Conservation (phyloP, 2,329 filamentous ascomycete species). For the Aspergillus fructus region DNA sequence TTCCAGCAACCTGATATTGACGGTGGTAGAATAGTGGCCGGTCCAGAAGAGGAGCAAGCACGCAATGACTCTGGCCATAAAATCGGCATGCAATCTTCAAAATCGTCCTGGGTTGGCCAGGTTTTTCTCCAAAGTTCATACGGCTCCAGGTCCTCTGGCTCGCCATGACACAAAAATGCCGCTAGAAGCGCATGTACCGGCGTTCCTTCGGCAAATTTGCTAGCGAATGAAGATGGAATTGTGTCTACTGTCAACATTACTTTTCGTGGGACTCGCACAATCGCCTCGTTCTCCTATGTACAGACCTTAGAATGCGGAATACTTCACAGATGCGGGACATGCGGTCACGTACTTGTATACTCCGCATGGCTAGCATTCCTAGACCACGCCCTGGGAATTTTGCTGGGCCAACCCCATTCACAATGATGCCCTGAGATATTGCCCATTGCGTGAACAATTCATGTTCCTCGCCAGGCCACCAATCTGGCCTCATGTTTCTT, state of each 20-base stretch:
- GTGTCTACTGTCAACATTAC: slow-evolving; percentile 65
- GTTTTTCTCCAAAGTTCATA: slow-evolving; percentile 63
- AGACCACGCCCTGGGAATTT: slow-evolving; percentile 71
- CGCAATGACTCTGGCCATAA: slow-evolving; percentile 50
- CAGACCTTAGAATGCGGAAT: not conserved
- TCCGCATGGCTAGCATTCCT: slow-evolving; percentile 70
- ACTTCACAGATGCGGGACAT: not conserved
- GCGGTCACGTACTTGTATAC: slow-evolving; percentile 57
- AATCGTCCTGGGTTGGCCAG: slow-evolving; percentile 63
- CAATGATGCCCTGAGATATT: slow-evolving; percentile 60
- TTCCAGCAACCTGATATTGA: slow-evolving; percentile 41
- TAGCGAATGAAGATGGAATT: slow-evolving; percentile 55
- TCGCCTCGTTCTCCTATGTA: slow-evolving; percentile 54
- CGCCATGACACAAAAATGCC: slow-evolving; percentile 59
- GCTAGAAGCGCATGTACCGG: slow-evolving; percentile 72
- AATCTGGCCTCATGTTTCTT: slow-evolving; percentile 26
- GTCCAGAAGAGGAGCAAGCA: slow-evolving; percentile 15
- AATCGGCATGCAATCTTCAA: slow-evolving; percentile 58
- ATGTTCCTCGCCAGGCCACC: slow-evolving; percentile 37
- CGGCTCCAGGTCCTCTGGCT: slow-evolving; percentile 46
- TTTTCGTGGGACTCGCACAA: slow-evolving; percentile 65
- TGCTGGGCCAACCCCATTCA: slow-evolving; percentile 67
- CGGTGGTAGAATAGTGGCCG: slow-evolving; percentile 30
- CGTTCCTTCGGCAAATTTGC: slow-evolving; percentile 53
- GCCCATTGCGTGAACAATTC: slow-evolving; percentile 69